These are phyloP conservation scores for Colletotrichum orchidophilum DNA, from an alignment of 2,329 filamentous ascomycete species.

Conservation along the genomic window DNA sequence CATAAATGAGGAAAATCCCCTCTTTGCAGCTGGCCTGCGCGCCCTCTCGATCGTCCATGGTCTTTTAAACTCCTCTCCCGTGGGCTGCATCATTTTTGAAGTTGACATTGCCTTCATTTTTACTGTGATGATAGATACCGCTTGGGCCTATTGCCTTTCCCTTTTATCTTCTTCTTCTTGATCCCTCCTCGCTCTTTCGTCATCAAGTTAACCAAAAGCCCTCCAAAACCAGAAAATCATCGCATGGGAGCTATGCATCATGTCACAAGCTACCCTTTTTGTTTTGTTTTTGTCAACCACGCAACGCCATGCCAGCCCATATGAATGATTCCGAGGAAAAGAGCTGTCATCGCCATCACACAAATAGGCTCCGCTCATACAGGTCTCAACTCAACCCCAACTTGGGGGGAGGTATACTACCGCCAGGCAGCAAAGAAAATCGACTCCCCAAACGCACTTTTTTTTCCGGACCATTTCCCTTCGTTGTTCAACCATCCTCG, in stretches of 20 bases:
- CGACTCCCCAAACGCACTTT: slow-evolving; percentile 12
- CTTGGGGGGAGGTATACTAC: background rate
- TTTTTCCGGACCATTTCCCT: slow-evolving; percentile 13
- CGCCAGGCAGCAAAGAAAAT: slow-evolving; percentile 19
- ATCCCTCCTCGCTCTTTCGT: slow-evolving; percentile 1
- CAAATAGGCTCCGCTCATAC: slow-evolving; percentile 10
- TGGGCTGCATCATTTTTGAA: background rate
- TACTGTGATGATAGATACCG: background rate
- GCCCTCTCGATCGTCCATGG: background rate
- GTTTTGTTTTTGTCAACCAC: slow-evolving; percentile 20
- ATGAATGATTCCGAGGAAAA: slow-evolving; percentile 11
- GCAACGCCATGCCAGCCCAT: slow-evolving; percentile 33
- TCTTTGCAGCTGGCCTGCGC: background rate
- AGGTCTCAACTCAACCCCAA: background rate
- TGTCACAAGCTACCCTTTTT: slow-evolving; percentile 10
- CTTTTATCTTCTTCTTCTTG: background rate
- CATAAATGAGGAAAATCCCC: background rate
- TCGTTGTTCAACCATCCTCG: slow-evolving; percentile 8
- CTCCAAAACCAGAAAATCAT: slow-evolving; percentile 5
- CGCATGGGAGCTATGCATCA: slow-evolving; percentile 24
- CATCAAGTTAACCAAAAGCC: slow-evolving; percentile 5
- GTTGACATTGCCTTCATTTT: background rate
- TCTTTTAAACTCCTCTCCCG: background rate
- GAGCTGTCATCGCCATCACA: slow-evolving; percentile 22
- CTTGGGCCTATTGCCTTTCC: background rate